phyloP scores from a whole-genome alignment of 306 rosid genomes.

The Trifolium repens region DNA sequence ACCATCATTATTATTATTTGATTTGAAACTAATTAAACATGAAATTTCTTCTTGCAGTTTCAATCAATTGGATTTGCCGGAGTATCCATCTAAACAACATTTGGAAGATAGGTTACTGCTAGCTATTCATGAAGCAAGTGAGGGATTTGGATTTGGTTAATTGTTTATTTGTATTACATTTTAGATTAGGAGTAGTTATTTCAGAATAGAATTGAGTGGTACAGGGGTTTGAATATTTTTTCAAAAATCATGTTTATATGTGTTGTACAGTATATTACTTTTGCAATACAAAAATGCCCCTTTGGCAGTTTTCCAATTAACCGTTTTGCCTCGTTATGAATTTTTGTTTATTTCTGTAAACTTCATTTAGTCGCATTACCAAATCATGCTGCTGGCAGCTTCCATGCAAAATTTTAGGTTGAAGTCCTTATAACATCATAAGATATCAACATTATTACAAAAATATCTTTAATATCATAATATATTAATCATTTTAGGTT shows the following conservation, averaged over 20 bases:
- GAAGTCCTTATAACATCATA: no score
- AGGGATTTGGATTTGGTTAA: slow-evolving; percentile 98
- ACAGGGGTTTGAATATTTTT: slow-evolving; percentile 55
- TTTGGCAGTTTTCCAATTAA: slow-evolving; percentile 65
- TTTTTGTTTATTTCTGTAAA: slow-evolving; percentile 6
- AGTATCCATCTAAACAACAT: slow-evolving; percentile 91
- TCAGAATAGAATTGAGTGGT: slow-evolving; percentile 55
- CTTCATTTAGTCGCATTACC: no score
- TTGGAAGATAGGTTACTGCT: slow-evolving; percentile 88
- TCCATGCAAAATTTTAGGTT: no score
- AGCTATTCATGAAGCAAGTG: slow-evolving; percentile 93
- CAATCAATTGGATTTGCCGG: slow-evolving; percentile 96
- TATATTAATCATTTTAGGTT: no score
- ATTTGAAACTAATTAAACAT: slow-evolving; percentile 20
- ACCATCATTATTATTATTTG: background rate
- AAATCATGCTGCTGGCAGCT: no score
- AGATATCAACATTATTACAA: no score
- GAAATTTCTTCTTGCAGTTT: slow-evolving; percentile 61
- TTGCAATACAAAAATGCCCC: slow-evolving; percentile 71
- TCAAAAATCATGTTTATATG: slow-evolving; percentile 55
- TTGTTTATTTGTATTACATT: slow-evolving; percentile 51
- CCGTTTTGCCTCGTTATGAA: background rate
- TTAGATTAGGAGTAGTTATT: slow-evolving; percentile 55
- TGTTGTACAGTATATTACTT: slow-evolving; percentile 71
- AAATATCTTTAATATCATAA: no score